Conservation (phyloP, 2,329 filamentous ascomycete genomes). For the Neocucurbitaria cava region DNA sequence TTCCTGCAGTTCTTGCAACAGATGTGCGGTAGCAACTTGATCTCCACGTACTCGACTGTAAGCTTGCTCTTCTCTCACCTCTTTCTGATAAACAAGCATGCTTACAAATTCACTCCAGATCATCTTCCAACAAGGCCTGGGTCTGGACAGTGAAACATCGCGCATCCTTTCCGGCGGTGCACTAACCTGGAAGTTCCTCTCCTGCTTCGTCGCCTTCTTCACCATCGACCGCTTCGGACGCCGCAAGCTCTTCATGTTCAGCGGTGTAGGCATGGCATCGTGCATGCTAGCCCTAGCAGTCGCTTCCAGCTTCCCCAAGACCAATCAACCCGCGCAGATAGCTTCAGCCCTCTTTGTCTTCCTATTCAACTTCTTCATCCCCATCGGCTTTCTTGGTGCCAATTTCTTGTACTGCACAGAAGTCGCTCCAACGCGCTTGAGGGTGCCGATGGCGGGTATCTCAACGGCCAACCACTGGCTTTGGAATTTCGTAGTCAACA, state of each 20-base stretch:
- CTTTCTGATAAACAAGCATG: background rate
- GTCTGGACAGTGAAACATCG: conserved; percentile 57
- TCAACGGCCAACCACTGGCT: conserved; percentile 61
- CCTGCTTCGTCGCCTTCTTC: conserved; percentile 70
- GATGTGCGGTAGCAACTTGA: conserved; percentile 59
- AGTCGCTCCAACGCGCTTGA: conserved; percentile 60
- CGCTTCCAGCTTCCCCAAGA: conserved; percentile 57
- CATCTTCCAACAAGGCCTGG: conserved; percentile 52
- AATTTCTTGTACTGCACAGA: conserved; percentile 69
- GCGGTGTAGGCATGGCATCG: conserved; percentile 59
- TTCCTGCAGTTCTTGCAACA: conserved; percentile 60
- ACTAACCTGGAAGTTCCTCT: conserved; percentile 64
- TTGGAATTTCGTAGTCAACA: conserved; percentile 47
- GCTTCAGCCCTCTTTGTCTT: conserved; percentile 65
- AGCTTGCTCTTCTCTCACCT: conserved; percentile 36
- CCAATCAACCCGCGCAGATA: conserved; percentile 58
- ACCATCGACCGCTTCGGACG: conserved; percentile 74
- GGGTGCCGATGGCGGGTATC: conserved; percentile 63
- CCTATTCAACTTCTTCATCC: conserved; percentile 67
- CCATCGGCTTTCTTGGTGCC: conserved; percentile 65
- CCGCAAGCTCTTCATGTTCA: conserved; percentile 62
- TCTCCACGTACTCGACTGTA: conserved; percentile 56
- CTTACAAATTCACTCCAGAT: conserved; percentile 31
- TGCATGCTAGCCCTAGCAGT: conserved; percentile 64
- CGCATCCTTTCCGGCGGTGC: conserved; percentile 68